phyloP scores from a whole-genome alignment of 2,329 filamentous ascomycete genomes.

The Fusarium chuoi region DNA sequence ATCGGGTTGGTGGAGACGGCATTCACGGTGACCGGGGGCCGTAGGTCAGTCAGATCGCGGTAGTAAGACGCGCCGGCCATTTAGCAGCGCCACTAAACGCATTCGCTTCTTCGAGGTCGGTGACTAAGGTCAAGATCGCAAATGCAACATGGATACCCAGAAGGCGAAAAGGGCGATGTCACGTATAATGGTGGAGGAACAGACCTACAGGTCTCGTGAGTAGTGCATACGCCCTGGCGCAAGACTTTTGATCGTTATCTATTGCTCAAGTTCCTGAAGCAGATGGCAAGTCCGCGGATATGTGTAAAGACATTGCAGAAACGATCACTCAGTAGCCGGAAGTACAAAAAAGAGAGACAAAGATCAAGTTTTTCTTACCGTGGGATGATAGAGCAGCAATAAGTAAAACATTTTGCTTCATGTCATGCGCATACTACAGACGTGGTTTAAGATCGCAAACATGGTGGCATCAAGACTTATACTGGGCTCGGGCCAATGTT shows the following conservation, averaged over 20 bases:
- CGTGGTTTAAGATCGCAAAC: not conserved
- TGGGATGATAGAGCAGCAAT: too few species aligned
- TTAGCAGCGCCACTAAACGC: too few species aligned
- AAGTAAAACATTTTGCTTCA: not conserved
- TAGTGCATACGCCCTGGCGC: not conserved
- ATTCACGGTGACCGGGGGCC: not conserved
- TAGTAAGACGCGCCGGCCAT: not conserved
- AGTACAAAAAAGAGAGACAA: not conserved
- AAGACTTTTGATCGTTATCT: not conserved
- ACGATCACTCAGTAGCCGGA: fast-evolving
- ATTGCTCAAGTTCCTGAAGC: not conserved
- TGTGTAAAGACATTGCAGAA: not conserved
- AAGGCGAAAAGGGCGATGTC: not conserved
- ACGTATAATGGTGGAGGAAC: too few species aligned
- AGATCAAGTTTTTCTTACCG: too few species aligned
- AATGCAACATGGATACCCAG: fast-evolving
- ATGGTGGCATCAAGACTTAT: not conserved
- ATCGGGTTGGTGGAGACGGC: not conserved
- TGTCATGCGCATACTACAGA: too few species aligned
- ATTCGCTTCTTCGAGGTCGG: fast-evolving
- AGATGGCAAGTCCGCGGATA: not conserved
- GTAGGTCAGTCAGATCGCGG: not conserved
- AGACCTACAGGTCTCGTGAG: not conserved
- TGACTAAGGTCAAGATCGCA: fast-evolving
- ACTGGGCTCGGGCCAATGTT: not conserved